Evolutionary conservation across 805 yeast genomes (phyloP), one percentile per base, ranked within the genome.

Genomic region (Cephaloascus albidus): DNA sequence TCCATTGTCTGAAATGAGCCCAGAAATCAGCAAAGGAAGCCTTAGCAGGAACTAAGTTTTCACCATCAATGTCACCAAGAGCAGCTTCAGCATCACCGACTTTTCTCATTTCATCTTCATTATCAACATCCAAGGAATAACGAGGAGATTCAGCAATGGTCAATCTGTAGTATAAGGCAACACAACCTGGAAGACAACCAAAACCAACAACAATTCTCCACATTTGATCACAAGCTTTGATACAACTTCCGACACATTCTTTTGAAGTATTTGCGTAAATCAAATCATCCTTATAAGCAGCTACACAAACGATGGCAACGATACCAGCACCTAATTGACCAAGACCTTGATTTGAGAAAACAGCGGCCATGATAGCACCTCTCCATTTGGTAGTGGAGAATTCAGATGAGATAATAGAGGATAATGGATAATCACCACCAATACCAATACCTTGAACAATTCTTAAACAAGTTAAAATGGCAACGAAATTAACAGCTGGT

Each of bases 361-460:
- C 96, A 20, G 96, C 95, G 57, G 85, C 88, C 95, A 87, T 87
- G 52, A 86, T 86, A 48, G 96, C 95, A 74, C 96, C 96, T 79
- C 96, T 85, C 95, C 95, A 87, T 63, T 84, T 86, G 49, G 96
- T 87, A 43, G 96, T 85, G 20, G 96, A 75, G 55, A 87, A 87
- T 70, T 87, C 96, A 42, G 96, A 81, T 8, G 95, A 82, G 48
- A 87, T 87, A 60, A 87, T 82, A n/a, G 95, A 85, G 15, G 95
- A 85, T 54, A 88, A 72, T 50, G 96, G 96, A 61, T 87, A 87
- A 68, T 87, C 96, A 74, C 96, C 96, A 70, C 96, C 96, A 52
- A 87, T 88, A 78, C 96, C 96, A 52, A 88, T 81, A 72, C 96
- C 96, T 86, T 81, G 82, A 46, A 87, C 55, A 48, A 87, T 80